phyloP scores from a whole-genome alignment of 2,329 filamentous ascomycete species.

The Penicillium italicum region DNA sequence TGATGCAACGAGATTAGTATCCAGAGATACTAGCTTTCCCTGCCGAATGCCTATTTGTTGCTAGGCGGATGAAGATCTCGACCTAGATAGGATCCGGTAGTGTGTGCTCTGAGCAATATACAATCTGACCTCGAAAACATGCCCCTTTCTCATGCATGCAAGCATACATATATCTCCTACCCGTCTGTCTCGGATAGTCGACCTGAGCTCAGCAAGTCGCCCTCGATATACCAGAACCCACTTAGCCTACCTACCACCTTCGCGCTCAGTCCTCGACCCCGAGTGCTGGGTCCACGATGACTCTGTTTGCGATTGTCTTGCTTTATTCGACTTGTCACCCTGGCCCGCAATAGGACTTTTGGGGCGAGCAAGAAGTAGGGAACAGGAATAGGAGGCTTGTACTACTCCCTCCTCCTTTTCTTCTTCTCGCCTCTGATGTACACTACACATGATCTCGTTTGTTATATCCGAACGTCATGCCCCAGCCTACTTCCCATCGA shows the following conservation, averaged over 20 bases:
- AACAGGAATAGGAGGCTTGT: not conserved
- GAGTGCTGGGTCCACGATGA: not conserved
- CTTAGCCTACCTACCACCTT: not conserved
- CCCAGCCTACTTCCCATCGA: not conserved
- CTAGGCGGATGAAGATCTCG: not conserved
- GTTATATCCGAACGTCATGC: not conserved
- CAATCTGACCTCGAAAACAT: conserved; percentile 1
- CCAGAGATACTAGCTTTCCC: not conserved
- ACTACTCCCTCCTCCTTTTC: not conserved
- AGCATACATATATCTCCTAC: conserved; percentile 11
- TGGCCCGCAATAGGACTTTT: not conserved
- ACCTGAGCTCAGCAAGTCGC: conserved; percentile 12
- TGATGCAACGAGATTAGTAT: not conserved
- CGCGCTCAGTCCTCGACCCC: conserved; percentile 17
- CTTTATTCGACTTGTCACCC: not conserved
- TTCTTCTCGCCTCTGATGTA: not conserved
- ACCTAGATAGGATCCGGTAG: not conserved
- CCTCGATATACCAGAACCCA: conserved; percentile 10
- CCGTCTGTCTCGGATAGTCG: conserved; percentile 25
- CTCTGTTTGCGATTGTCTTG: conserved; percentile 9
- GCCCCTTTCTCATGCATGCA: conserved; percentile 7
- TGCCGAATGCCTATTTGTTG: not conserved
- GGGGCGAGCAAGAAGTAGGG: not conserved
- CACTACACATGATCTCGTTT: conserved; percentile 3
- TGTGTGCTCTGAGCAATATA: not conserved